Percentiles rank a stretch among this genome's conserved stretches.
Conservation (phyloP, 768 basidiomycete species). For the Pisolithus sp. region DNA sequence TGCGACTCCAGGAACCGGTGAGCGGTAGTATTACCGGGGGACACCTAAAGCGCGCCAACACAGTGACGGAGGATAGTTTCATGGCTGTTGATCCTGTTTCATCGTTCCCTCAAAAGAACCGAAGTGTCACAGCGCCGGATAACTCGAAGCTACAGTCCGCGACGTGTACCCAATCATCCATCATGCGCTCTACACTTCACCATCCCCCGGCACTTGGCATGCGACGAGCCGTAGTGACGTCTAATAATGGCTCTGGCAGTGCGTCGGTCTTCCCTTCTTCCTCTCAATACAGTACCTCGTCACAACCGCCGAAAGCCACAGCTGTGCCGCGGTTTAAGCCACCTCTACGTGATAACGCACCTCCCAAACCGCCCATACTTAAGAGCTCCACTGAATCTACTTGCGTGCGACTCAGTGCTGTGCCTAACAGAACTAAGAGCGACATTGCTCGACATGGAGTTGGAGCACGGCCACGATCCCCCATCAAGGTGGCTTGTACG, state of each 20-base stretch:
- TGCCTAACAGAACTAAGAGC: not conserved
- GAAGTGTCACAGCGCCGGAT: not conserved
- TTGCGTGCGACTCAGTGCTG: not conserved
- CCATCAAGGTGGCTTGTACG: not conserved
- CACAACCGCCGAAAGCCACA: slow-evolving; percentile 14
- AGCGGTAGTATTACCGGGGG: not conserved
- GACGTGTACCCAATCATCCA: not conserved
- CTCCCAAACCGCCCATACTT: not conserved
- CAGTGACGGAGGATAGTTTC: slow-evolving; percentile 1
- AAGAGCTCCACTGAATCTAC: not conserved
- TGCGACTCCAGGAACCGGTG: not conserved
- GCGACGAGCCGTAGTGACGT: slow-evolving; percentile 13
- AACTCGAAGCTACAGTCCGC: not conserved
- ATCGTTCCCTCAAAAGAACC: not conserved
- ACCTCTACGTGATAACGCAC: slow-evolving; percentile 11
- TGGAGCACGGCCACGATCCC: not conserved
- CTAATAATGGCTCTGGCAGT: not conserved
- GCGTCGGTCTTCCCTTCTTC: slow-evolving; percentile 5
- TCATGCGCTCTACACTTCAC: slow-evolving; percentile 1
- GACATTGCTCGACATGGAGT: not conserved
- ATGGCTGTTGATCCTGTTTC: slow-evolving; percentile 12
- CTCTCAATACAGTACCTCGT: slow-evolving; percentile 15
- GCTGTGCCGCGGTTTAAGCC: slow-evolving; percentile 24
- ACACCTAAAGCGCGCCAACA: slow-evolving; percentile 1
- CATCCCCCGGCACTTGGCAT: slow-evolving; percentile 25